Percentiles rank a stretch among this genome's conserved stretches.
These are phyloP conservation scores for Leccinum disarticulatum DNA, from an alignment of 768 basidiomycete species.

Conservation along the genomic window DNA sequence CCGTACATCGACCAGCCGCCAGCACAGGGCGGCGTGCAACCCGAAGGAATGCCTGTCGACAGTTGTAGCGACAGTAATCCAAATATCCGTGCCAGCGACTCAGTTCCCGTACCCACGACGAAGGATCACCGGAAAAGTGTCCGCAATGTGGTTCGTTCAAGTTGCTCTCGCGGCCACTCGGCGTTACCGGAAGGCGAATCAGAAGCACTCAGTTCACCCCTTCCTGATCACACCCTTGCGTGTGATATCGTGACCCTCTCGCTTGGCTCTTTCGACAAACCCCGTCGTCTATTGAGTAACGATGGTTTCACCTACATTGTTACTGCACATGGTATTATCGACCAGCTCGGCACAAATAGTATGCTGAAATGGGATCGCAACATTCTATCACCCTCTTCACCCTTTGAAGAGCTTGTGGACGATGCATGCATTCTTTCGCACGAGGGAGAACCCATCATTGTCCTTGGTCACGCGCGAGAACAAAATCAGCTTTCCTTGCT, in stretches of 20 bases:
- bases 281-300: slow-evolving; percentile 37
- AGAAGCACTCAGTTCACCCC: not conserved
- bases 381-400: slow-evolving; percentile 23
- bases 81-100: not conserved
- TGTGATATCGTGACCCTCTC: slow-evolving; percentile 13
- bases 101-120: not conserved
- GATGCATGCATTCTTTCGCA: slow-evolving; percentile 41
- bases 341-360: slow-evolving; percentile 24
- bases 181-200: not conserved
- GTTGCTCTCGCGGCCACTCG: not conserved
- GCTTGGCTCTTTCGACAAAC: slow-evolving; percentile 37
- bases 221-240: not conserved
- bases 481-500: slow-evolving; percentile 34
- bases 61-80: not conserved
- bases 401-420: slow-evolving; percentile 36
- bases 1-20: not conserved
- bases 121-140: slow-evolving; percentile 1
- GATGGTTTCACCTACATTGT: slow-evolving; percentile 26
- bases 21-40: not conserved
- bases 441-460: slow-evolving; percentile 24
- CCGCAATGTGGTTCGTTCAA: not conserved
- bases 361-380: slow-evolving; percentile 16
- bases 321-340: slow-evolving; percentile 42
- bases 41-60: not conserved
- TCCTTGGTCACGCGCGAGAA: slow-evolving; percentile 43